phyloP scores from a whole-genome alignment of 1,139 yeast genomes.

The Kodamaea suecica region DNA sequence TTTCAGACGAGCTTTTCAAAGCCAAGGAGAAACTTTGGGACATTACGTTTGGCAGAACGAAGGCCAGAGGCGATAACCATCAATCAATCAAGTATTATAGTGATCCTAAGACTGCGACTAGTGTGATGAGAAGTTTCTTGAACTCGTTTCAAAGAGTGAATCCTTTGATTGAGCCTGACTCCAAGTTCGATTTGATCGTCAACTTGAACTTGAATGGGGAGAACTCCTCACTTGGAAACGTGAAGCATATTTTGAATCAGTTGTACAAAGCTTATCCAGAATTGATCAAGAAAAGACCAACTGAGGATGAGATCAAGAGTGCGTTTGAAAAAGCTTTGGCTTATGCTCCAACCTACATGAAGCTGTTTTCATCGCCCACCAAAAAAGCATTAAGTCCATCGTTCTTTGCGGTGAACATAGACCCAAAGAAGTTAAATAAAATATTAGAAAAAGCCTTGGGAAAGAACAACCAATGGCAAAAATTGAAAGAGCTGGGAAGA shows the following conservation, averaged over 20 bases:
- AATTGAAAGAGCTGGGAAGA: conserved; percentile 19
- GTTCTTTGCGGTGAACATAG: conserved; percentile 31
- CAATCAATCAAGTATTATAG: conserved; percentile 66
- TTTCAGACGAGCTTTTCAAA: conserved; percentile 25
- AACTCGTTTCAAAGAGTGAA: conserved; percentile 63
- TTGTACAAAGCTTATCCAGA: conserved; percentile 46
- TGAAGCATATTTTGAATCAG: conserved; percentile 39
- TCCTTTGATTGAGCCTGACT: conserved; percentile 54
- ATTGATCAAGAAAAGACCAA: conserved; percentile 43
- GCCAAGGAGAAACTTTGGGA: conserved; percentile 30
- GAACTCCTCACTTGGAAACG: conserved; percentile 54
- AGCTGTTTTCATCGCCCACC: conserved; percentile 21
- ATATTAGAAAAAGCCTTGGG: conserved; percentile 11
- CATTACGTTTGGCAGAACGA: conserved; percentile 59
- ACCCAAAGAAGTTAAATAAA: conserved; percentile 6
- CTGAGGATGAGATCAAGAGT: conserved; percentile 30
- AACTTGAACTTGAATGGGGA: conserved; percentile 37
- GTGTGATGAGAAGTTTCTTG: conserved; percentile 71
- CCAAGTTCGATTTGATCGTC: conserved; percentile 61
- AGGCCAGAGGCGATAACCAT: conserved; percentile 81
- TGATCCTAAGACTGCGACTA: conserved; percentile 46
- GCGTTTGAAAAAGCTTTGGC: conserved; percentile 51
- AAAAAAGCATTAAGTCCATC: conserved; percentile 14
- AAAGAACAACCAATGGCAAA: conserved; percentile 27
- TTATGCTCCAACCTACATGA: conserved; percentile 48